Evolutionary conservation across 768 basidiomycete genomes (phyloP).

Genomic region (Mrakia frigida): DNA sequence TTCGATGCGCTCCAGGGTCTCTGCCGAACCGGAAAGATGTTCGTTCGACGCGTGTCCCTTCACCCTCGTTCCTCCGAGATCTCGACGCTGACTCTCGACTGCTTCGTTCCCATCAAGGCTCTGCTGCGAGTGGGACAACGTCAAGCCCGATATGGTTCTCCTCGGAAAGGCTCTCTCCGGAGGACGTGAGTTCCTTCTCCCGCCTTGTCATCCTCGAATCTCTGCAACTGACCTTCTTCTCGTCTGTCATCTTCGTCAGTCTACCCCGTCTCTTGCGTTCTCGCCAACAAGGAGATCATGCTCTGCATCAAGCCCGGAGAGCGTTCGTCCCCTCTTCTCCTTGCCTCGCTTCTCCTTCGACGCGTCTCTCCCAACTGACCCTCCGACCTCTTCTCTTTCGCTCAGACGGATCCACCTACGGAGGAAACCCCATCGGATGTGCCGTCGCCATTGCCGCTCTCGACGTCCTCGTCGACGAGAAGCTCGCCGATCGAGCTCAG

Average conservation of each 20-base stretch:
- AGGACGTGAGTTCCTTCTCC: conserved; percentile 59
- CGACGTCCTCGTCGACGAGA: conserved; percentile 81
- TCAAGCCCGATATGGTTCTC: conserved; percentile 85
- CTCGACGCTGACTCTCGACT: background rate
- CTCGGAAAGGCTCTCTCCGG: conserved; percentile 96
- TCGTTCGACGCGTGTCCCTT: background rate
- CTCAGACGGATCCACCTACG: conserved; percentile 12
- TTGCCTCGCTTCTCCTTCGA: background rate
- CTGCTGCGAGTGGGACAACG: conserved; percentile 75
- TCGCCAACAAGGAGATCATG: conserved; percentile 88
- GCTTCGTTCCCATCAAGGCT: conserved; percentile 46
- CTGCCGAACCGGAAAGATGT: conserved; percentile 76
- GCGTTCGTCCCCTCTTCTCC: conserved; percentile 47
- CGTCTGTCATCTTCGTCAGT: background rate
- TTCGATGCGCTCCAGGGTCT: conserved; percentile 58
- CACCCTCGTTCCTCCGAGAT: background rate
- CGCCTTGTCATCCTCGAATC: background rate
- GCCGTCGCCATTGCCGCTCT: conserved; percentile 93
- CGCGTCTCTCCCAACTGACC: background rate
- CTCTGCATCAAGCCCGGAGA: conserved; percentile 89
- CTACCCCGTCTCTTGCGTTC: conserved; percentile 77
- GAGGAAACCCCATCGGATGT: conserved; percentile 85
- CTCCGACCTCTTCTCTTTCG: conserved; percentile 11
- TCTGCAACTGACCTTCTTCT: background rate
- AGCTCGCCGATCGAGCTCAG: conserved; percentile 72